Evolutionary conservation across 305 asterid genomes (phyloP), one percentile per base, ranked within the genome.

Genomic region (Fraxinus latifolia): DNA sequence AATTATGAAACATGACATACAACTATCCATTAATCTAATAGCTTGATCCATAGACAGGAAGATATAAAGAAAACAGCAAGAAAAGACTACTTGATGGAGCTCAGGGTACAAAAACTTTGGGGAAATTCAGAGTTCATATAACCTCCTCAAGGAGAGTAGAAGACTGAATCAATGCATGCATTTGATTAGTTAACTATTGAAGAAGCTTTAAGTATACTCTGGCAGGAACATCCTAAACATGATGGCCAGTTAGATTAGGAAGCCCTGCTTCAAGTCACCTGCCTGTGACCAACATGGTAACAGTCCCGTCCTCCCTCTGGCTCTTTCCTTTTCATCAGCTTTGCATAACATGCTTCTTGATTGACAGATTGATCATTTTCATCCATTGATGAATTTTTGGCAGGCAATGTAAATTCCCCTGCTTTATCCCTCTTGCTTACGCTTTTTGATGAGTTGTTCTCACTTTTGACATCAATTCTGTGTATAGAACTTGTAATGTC

Each of bases 311-410:
- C 91, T 72, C 92, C 92, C 78, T 87, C 93, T 0, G 94, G 87
- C 17, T 89, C 93, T 85, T 90, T 90, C 85, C 94, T 86, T 83
- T 90, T 90, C 82, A 77, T 67, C 19, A 89, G 79, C 17, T 84
- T 65, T n/a, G 84, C 80, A n/a, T 72, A 82, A 90, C 89, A 84
- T 76, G 84, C 72, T 76, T 82, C 88, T 74, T 80, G 88, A 21
- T 85, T 86, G 75, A 74, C 31, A 21, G 81, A 77, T 79, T 33
- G 76, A 78, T 65, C 67, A 0, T 42, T 84, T 74, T 88, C 90
- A 4, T 79, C 89, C 62, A 62, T 29, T 11, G 85, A 39, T 36
- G 83, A 37, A 71, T 32, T 82, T 65, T 81, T 81, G 34, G 83
- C 77, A 44, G 89, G 88, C 87, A 83, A 86, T 9, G 79, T 74